Evolutionary conservation across 345 rosid species (phyloP).

Genomic region (Rubroshorea leprosula): DNA sequence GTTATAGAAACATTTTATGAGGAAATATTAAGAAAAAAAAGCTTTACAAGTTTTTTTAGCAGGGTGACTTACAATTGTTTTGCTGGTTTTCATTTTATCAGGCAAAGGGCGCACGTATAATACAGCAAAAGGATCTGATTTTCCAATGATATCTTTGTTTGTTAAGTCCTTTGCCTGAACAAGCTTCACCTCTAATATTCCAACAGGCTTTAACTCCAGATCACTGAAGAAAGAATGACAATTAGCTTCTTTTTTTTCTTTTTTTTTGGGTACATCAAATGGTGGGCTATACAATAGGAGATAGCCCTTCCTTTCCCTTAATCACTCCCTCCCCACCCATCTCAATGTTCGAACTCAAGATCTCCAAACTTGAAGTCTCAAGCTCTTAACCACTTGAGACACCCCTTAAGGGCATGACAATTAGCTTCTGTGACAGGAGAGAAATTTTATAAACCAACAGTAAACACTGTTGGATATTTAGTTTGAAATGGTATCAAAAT

Average conservation of each 20-base stretch:
- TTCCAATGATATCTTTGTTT: slow-evolving; percentile 91
- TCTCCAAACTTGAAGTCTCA: no score
- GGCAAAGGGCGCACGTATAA: slow-evolving; percentile 80
- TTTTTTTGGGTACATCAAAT: no score
- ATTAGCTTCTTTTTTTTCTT: no score
- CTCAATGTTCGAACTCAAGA: no score
- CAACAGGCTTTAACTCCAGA: slow-evolving; percentile 90
- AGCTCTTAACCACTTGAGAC: no score
- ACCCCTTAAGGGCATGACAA: no score
- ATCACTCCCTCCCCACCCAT: no score
- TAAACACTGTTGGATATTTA: no score
- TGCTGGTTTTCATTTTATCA: slow-evolving; percentile 69
- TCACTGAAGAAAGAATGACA: slow-evolving; percentile 48
- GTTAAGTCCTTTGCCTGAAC: slow-evolving; percentile 91
- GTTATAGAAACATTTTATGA: background rate
- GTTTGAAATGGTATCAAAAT: no score
- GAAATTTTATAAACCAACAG: no score
- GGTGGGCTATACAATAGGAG: no score
- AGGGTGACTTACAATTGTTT: slow-evolving; percentile 58
- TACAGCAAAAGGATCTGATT: slow-evolving; percentile 93
- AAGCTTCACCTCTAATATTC: slow-evolving; percentile 92
- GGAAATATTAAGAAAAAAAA: background rate
- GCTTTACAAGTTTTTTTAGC: background rate
- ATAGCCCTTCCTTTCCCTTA: background rate
- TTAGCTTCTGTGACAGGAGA: background rate